phyloP scores from a whole-genome alignment of 2,329 filamentous ascomycete species.

The Daldinia eschscholtzii region DNA sequence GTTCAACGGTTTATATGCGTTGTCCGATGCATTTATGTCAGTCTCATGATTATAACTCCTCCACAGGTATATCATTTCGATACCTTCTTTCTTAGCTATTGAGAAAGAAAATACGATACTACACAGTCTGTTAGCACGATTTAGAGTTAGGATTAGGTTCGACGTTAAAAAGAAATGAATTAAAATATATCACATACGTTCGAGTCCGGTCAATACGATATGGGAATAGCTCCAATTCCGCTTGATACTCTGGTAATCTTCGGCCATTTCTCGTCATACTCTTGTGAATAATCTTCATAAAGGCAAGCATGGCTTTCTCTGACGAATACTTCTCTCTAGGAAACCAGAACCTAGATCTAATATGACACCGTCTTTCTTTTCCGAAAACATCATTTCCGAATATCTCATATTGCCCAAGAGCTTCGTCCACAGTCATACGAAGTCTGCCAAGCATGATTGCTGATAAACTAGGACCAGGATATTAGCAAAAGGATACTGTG shows the following conservation, averaged over 20 bases:
- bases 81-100: neutral
- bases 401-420: neutral
- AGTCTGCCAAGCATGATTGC: conserved; percentile 2
- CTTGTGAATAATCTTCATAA: neutral
- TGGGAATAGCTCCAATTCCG: neutral
- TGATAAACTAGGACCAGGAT: neutral
- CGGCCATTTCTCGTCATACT: neutral
- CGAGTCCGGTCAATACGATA: neutral
- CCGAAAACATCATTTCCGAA: neutral
- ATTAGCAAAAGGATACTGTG: neutral
- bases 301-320: neutral
- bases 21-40: neutral
- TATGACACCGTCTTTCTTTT: neutral
- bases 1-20: neutral
- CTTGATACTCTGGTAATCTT: neutral
- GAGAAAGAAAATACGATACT: conserved; percentile 6
- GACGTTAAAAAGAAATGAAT: neutral
- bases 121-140: neutral
- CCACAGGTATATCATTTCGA: neutral
- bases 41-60: neutral
- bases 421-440: neutral
- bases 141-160: neutral
- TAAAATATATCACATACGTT: neutral
- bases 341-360: neutral
- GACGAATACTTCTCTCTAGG: conserved; percentile 2